A percentile compares a stretch with the other conserved stretches of the same genome.
Conservation (phyloP, 306 rosid genomes). For the Trifolium pratense region DNA sequence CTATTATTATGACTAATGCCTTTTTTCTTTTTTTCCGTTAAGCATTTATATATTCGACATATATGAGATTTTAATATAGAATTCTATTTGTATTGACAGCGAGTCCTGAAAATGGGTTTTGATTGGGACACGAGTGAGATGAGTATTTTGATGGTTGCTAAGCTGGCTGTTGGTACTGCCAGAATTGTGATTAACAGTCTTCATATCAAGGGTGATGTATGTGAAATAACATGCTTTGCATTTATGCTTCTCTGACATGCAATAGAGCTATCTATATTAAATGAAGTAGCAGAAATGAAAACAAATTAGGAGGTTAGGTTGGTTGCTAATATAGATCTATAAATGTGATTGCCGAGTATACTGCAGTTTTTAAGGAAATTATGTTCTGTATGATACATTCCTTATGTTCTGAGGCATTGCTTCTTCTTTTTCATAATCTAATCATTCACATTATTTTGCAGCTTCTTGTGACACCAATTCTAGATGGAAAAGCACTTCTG, state of each 20-base stretch:
- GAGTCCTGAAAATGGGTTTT: conserved; percentile 75
- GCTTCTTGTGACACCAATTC: conserved; percentile 81
- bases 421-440: conserved; percentile 16
- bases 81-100: conserved; percentile 56
- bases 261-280: not conserved
- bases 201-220: conserved; percentile 95
- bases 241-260: conserved; percentile 22
- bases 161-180: conserved; percentile 87
- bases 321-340: conserved; percentile 7
- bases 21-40: not conserved
- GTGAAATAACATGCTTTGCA: conserved; percentile 47
- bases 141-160: conserved; percentile 86
- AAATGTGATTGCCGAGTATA: not conserved
- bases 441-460: conserved; percentile 53
- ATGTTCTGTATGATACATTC: not conserved
- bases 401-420: not conserved
- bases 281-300: conserved; percentile 10
- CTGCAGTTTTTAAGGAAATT: conserved; percentile 10
- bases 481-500: conserved; percentile 80
- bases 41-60: conserved; percentile 2
- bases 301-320: conserved; percentile 27
- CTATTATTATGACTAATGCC: conserved; percentile 2
- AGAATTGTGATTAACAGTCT: conserved; percentile 92
- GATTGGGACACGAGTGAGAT: conserved; percentile 96
- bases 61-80: conserved; percentile 38